Evolutionary conservation across 805 yeast species (phyloP).

Genomic region (Candida orba): DNA sequence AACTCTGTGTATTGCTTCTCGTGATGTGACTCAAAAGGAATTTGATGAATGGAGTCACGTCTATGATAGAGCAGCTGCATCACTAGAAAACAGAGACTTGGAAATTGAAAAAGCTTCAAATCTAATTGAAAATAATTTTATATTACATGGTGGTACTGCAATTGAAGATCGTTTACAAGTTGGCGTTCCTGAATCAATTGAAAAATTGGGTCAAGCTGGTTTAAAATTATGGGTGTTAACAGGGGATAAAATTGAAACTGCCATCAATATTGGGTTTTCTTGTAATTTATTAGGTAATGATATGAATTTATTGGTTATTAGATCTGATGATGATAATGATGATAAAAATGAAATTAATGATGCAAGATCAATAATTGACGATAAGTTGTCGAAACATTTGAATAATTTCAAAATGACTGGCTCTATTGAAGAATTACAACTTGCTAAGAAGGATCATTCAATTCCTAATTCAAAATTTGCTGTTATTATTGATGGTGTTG

Average conservation of each 20-base stretch:
- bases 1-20: slow-evolving; percentile 71
- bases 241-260: slow-evolving; percentile 80
- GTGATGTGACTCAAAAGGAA: slow-evolving; percentile 53
- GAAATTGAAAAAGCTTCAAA: slow-evolving; percentile 69
- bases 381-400: slow-evolving; percentile 37
- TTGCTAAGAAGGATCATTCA: slow-evolving; percentile 50
- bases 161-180: slow-evolving; percentile 79
- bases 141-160: slow-evolving; percentile 76
- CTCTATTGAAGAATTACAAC: slow-evolving; percentile 44
- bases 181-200: slow-evolving; percentile 79
- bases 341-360: not conserved
- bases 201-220: slow-evolving; percentile 65
- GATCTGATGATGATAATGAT: slow-evolving; percentile 36
- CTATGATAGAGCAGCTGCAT: slow-evolving; percentile 55
- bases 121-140: slow-evolving; percentile 57
- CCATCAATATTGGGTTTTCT: slow-evolving; percentile 78
- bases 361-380: slow-evolving; percentile 1
- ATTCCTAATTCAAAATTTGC: slow-evolving; percentile 66
- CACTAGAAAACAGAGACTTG: slow-evolving; percentile 61
- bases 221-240: slow-evolving; percentile 79
- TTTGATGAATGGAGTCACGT: slow-evolving; percentile 52
- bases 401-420: slow-evolving; percentile 52
- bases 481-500: slow-evolving; percentile 72
- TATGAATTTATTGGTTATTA: slow-evolving; percentile 61
- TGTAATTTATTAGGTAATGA: slow-evolving; percentile 67